Evolutionary conservation across 2,329 filamentous ascomycete genomes (phyloP).

Genomic region (Penicillium sp.): DNA sequence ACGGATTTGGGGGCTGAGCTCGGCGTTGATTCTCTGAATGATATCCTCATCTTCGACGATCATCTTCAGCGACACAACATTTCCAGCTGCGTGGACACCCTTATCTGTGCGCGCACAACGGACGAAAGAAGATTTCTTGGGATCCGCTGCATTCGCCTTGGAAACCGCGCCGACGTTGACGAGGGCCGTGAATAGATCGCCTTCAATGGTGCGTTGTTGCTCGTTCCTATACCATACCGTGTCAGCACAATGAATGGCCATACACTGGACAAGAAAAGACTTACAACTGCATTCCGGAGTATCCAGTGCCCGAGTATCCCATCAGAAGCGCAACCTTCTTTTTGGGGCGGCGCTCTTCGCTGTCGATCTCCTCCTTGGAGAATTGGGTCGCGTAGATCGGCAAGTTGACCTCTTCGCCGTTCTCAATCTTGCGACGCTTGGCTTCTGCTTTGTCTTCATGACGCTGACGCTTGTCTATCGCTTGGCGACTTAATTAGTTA

Average conservation of each 20-base stretch:
- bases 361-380: conserved; percentile 78
- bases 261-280: conserved; percentile 5
- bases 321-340: conserved; percentile 94
- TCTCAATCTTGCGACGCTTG: conserved; percentile 57
- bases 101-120: conserved; percentile 96
- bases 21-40: conserved; percentile 84
- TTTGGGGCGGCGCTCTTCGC: conserved; percentile 85
- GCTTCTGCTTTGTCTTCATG: conserved; percentile 50
- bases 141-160: conserved; percentile 94
- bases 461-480: conserved; percentile 53
- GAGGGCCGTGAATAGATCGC: conserved; percentile 89
- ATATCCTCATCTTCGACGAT: conserved; percentile 90
- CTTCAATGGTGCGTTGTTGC: conserved; percentile 88
- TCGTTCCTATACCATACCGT: conserved; percentile 39
- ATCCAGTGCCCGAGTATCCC: conserved; percentile 93
- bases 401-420: conserved; percentile 40
- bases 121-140: conserved; percentile 91
- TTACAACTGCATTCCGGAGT: conserved; percentile 91
- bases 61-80: conserved; percentile 90
- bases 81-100: conserved; percentile 92
- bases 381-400: conserved; percentile 59
- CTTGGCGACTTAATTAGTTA: conserved; percentile 54
- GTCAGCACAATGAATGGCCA: conserved; percentile 1
- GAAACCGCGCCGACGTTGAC: conserved; percentile 89
- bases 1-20: conserved; percentile 82